phyloP scores from a whole-genome alignment of 164 flowering plant species.

The Berberis thunbergii region DNA sequence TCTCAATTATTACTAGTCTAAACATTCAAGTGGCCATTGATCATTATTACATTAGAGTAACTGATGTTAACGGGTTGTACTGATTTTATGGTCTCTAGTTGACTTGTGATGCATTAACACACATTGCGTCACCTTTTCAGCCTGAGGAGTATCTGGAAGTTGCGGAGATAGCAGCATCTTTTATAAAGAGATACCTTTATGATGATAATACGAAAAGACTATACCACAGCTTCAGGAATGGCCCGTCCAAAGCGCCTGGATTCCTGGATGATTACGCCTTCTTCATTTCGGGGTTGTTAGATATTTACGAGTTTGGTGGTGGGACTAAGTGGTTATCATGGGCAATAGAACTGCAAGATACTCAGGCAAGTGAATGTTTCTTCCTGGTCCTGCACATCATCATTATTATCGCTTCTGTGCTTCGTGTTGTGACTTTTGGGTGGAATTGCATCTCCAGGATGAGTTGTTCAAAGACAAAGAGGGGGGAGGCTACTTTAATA shows the following conservation, averaged over 20 bases:
- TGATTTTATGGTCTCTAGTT: not conserved
- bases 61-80: not conserved
- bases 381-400: not conserved
- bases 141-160: constrained; percentile 70
- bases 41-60: too few relatives aligned
- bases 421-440: not conserved
- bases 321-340: constrained; percentile 58
- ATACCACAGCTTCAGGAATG: constrained; percentile 79
- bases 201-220: constrained; percentile 47
- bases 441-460: constrained; percentile 42
- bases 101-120: not conserved
- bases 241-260: constrained; percentile 91
- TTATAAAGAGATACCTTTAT: constrained; percentile 59
- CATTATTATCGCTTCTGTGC: not conserved
- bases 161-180: constrained; percentile 78
- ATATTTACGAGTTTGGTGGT: constrained; percentile 79
- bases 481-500: constrained; percentile 91
- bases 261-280: constrained; percentile 94
- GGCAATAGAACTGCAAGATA: constrained; percentile 79
- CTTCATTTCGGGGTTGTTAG: constrained; percentile 70
- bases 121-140: constrained; percentile 24
- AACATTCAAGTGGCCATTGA: too few relatives aligned
- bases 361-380: constrained; percentile 44
- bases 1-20: too few relatives aligned
- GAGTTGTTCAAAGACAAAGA: constrained; percentile 73